Base-by-base conservation (phyloP, 345 rosid genomes). In the Lagerstroemia speciosa region DNA sequence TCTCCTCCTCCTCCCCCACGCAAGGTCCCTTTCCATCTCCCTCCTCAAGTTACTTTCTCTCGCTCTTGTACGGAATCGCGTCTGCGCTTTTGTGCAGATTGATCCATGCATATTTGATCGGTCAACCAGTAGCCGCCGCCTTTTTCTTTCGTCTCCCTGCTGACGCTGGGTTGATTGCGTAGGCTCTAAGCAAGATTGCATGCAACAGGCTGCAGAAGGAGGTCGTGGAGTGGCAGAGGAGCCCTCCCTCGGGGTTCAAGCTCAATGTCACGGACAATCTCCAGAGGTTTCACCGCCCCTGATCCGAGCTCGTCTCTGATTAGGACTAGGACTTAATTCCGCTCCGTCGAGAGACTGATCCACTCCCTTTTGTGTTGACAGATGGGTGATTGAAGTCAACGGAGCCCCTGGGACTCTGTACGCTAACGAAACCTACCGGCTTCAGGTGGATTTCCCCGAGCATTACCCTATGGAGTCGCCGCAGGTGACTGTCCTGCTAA, bases 381-480 rank as follows among this genome's bases (percentile, higher is more conserved):
- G 97, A 78, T 91, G 99, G 99, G 79, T 89, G 20, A 86, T 94
- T 71, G 95, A 94, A 79, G 95, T 86, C 7, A 85, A 77, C 62
- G 99, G 98, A 78, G 98, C 92, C 65, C 83, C 90, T 1, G 97
- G 90, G 38, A 89, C 99, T 66, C 81, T 94, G 1, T 94, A 94
- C 45, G 80, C 90, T 3, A 85, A 85, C 46, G 99, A 94, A 55
- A 86, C 85, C 6, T 94, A 83, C 78, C 96, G 89, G 77, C 95
- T 94, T 78, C 99, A 94, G 83, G 97, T 89, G 71, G 99, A 94
- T 83, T 94, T 94, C 62, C 96, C 99, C 11, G 99, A 89, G 73
- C 91, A 88, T 74, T 94, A 94, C 74, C 99, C 99, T 8, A 94
- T 91, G 98, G 99, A 94, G 79, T 91, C 99, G 0, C 99, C 98